These are phyloP conservation scores for Pseudogymnoascus sp. DNA, from an alignment of 2,329 filamentous ascomycete species.

Conservation along the genomic window DNA sequence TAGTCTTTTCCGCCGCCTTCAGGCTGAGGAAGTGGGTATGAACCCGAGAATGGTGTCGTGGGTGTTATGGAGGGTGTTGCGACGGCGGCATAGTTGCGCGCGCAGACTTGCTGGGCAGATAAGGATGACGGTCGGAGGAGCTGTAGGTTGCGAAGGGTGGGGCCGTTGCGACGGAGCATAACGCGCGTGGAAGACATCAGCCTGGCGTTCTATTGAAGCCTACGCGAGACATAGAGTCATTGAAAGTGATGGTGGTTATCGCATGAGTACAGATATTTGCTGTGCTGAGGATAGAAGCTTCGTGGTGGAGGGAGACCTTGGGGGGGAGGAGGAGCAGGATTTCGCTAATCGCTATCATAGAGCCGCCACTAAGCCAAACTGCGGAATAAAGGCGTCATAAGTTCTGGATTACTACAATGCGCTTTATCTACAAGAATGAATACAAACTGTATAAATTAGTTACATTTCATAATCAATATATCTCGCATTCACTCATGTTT, in stretches of 20 bases:
- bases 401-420: background rate
- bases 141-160: background rate
- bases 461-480: background rate
- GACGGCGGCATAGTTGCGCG: conserved; percentile 1
- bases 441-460: background rate
- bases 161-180: conserved; percentile 8
- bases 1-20: conserved; percentile 22
- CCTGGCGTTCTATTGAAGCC: background rate
- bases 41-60: conserved; percentile 34
- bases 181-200: conserved; percentile 5
- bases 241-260: background rate
- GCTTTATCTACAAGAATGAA: background rate
- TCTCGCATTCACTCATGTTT: background rate
- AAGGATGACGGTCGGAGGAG: background rate
- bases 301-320: conserved; percentile 9
- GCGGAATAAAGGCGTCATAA: background rate
- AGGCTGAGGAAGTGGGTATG: conserved; percentile 21
- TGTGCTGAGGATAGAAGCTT: background rate
- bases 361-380: conserved; percentile 7
- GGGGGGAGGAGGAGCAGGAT: conserved; percentile 5
- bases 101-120: background rate
- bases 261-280: background rate
- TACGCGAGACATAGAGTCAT: background rate
- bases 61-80: background rate
- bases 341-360: conserved; percentile 8